phyloP scores from a whole-genome alignment of 148 eudicot genomes.

The Cornus suecica region DNA sequence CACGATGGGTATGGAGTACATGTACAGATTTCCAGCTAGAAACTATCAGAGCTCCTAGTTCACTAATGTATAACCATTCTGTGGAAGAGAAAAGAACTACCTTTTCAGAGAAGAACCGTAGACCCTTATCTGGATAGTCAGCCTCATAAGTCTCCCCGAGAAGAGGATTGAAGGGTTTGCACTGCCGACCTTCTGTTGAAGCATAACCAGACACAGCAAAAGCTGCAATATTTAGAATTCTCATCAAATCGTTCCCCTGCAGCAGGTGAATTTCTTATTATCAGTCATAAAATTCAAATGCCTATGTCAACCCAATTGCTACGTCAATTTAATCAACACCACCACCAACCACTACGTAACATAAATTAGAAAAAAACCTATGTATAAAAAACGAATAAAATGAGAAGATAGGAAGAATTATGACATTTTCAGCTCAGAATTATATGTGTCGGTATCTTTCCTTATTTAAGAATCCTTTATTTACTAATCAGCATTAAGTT shows the following conservation, averaged over 20 bases:
- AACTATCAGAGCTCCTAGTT: neutral
- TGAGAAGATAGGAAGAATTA: neutral
- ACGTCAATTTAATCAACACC: neutral
- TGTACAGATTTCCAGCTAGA: neutral
- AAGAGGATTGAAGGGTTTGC: conserved; percentile 98
- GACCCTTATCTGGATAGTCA: conserved; percentile 92
- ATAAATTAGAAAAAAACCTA: neutral
- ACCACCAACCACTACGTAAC: neutral
- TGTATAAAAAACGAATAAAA: neutral
- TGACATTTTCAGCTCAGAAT: neutral
- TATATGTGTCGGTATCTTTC: neutral
- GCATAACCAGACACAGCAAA: conserved; percentile 98
- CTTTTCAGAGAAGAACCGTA: conserved; percentile 93
- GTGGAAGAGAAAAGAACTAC: conserved; percentile 28
- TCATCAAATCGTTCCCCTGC: conserved; percentile 95
- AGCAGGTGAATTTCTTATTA: conserved; percentile 15
- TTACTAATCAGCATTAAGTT: neutral
- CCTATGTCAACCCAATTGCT: neutral
- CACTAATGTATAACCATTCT: neutral
- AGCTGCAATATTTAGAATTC: conserved; percentile 84
- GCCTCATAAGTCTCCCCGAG: conserved; percentile 98
- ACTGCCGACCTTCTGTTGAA: conserved; percentile 96
- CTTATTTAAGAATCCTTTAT: neutral
- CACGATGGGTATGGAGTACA: neutral
- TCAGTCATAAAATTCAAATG: conserved; percentile 11